phyloP scores from a whole-genome alignment of 768 basidiomycete species.

The Boletus rubescentipes region DNA sequence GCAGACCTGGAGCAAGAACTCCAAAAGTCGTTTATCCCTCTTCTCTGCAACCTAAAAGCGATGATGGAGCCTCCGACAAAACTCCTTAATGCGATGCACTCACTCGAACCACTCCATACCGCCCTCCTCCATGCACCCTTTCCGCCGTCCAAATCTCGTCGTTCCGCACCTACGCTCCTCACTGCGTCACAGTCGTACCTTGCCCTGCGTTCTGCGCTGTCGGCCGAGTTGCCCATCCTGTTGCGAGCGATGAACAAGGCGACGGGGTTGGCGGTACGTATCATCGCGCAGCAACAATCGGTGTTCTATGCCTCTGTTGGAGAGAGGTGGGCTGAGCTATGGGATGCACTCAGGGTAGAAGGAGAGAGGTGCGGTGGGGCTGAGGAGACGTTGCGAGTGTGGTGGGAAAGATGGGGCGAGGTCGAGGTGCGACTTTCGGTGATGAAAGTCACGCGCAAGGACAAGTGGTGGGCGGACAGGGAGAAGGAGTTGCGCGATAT shows the following conservation, averaged over 20 bases:
- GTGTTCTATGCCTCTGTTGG: slow-evolving; percentile 59
- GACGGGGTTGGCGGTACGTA: slow-evolving; percentile 48
- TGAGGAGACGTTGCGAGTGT: slow-evolving; percentile 69
- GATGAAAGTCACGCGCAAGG: slow-evolving; percentile 37
- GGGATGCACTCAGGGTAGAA: slow-evolving; percentile 77
- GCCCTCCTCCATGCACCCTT: slow-evolving; percentile 67
- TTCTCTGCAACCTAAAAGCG: slow-evolving; percentile 55
- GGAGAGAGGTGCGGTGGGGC: slow-evolving; percentile 66
- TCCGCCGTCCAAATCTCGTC: slow-evolving; percentile 49
- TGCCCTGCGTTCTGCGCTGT: slow-evolving; percentile 71
- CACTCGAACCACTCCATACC: slow-evolving; percentile 70
- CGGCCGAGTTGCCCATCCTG: slow-evolving; percentile 67
- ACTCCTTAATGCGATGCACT: slow-evolving; percentile 68
- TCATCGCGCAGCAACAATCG: slow-evolving; percentile 57
- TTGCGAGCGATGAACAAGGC: slow-evolving; percentile 60
- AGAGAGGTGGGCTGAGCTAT: slow-evolving; percentile 74
- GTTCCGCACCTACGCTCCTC: slow-evolving; percentile 65
- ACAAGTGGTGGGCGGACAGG: slow-evolving; percentile 36
- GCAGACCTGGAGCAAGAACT: slow-evolving; percentile 53
- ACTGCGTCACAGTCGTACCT: slow-evolving; percentile 77
- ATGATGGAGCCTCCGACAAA: slow-evolving; percentile 63
- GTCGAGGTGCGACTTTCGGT: slow-evolving; percentile 50
- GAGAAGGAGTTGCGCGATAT: slow-evolving; percentile 27
- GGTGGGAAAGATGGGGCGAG: slow-evolving; percentile 67
- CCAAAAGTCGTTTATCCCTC: slow-evolving; percentile 52